These are phyloP conservation scores for Kandelia obovata DNA, from an alignment of 345 rosid species.

Conservation along the genomic window DNA sequence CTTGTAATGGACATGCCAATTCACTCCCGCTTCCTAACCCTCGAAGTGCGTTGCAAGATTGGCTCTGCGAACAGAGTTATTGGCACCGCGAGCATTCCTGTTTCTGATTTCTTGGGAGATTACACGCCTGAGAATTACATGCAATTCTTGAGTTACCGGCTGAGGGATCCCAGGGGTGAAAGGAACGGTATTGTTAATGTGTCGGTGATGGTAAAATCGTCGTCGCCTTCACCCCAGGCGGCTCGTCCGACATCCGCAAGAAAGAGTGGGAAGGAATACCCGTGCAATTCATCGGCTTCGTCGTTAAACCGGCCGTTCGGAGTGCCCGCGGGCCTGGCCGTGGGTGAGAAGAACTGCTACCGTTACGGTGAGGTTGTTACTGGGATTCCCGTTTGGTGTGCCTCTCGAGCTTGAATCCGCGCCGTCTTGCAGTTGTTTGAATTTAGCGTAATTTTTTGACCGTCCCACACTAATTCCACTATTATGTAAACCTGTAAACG, in stretches of 20 bases:
- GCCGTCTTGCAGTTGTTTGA: no score
- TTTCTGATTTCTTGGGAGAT: conserved; percentile 56
- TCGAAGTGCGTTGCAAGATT: conserved; percentile 42
- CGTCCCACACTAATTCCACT: no score
- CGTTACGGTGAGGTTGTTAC: neutral
- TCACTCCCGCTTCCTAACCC: conserved; percentile 27
- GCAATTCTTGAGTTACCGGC: conserved; percentile 67
- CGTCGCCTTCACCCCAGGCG: no score
- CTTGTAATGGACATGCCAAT: conserved; percentile 40
- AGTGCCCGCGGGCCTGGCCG: neutral
- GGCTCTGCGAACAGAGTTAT: conserved; percentile 30
- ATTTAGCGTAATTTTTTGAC: no score
- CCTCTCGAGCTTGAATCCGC: neutral
- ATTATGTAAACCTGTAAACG: no score
- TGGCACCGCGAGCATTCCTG: conserved; percentile 47
- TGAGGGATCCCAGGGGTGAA: conserved; percentile 41
- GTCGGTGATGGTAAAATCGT: conserved; percentile 38
- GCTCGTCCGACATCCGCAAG: no score
- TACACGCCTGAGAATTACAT: conserved; percentile 44
- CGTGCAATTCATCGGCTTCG: neutral
- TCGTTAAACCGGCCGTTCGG: neutral
- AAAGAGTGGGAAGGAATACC: no score
- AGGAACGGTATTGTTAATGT: conserved; percentile 59
- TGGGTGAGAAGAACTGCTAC: neutral
- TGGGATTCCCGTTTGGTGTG: neutral